A percentile compares a stretch with the other conserved stretches of the same genome.
Evolutionary conservation across 2,329 filamentous ascomycete species (phyloP).

Genomic region (Hirsutella minnesotensis): DNA sequence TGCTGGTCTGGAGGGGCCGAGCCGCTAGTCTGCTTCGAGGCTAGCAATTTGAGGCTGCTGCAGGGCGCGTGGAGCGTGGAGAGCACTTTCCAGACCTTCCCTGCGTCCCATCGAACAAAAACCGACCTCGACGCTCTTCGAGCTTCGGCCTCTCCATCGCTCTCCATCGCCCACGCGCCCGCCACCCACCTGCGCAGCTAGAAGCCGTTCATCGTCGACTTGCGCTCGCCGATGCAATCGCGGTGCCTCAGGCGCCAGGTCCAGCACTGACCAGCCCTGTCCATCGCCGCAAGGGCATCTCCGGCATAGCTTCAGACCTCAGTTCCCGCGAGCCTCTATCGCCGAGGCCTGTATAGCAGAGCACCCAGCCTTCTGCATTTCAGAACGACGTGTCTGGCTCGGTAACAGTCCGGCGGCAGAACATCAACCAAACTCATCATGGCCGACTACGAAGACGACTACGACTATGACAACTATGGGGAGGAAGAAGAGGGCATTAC

Average conservation of each 20-base stretch:
- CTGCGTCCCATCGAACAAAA: background rate
- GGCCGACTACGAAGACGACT: constrained; percentile 45
- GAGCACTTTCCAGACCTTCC: background rate
- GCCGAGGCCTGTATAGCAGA: no score
- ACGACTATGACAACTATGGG: constrained; percentile 58
- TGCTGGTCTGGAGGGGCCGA: background rate
- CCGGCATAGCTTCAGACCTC: background rate
- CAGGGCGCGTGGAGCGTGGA: background rate
- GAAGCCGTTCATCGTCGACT: constrained; percentile 3
- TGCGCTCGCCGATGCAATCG: constrained; percentile 18
- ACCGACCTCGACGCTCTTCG: background rate
- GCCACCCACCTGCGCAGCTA: background rate
- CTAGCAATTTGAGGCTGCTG: background rate
- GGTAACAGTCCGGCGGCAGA: no score
- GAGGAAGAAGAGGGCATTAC: constrained; percentile 66
- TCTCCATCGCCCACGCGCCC: constrained; percentile 8
- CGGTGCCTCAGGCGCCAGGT: constrained; percentile 20
- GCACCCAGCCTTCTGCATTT: no score
- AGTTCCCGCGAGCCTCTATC: no score
- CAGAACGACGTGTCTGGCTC: no score
- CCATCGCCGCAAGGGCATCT: background rate
- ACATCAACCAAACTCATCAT: constrained; percentile 23
- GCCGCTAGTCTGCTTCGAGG: background rate
- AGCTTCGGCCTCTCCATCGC: background rate
- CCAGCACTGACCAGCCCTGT: constrained; percentile 17